Base-by-base conservation (phyloP, 2,329 filamentous ascomycete species). In the Anisogramma anomala region DNA sequence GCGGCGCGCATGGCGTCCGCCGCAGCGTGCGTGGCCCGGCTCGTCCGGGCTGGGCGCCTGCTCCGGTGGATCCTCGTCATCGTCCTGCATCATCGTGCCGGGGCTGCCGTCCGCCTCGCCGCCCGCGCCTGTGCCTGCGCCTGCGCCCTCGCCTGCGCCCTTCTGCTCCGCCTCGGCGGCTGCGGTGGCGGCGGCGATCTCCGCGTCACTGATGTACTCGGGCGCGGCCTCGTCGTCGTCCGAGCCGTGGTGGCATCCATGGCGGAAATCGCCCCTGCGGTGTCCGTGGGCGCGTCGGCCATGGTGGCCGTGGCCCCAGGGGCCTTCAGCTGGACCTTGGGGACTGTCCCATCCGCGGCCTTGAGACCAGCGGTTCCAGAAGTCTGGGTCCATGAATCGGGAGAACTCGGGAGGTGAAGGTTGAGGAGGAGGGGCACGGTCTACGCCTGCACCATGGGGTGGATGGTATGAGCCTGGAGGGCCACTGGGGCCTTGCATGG, bases 71-170 rank as follows among this genome's bases (percentile, higher is more conserved):
- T 57, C 55, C 6, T 58, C 57, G 30, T 57, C 49, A 1, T 53
- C 53, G 23, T 50, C 48, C 49, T 53, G 42, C 36, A 58, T 61
- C 17, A 62, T 60, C 5, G 61, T 62, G 33, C 62, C 58, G 14
- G 53, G 51, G 32, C 55, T 49, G 41, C 41, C 37, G 22, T 47
- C 37, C 33, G 53, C 45, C 22, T 49, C 44, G 17, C 47, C 45
- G n/a, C 43, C 38, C 26, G 15, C n/a, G n/a, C n/a, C n/a, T n/a
- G n/a, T n/a, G n/a, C n/a, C n/a, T n/a, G n/a, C 37, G 22, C 47
- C 37, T 34, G 53, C 45, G 19, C 49, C 44, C 14, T 46, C 45
- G n/a, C 43, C 38, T 26, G 15, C 31, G 18, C 42, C 36, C 37
- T 32, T 37, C 26, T 38, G 27, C n/a, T n/a, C 25, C 31, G 25